Evolutionary conservation across 257 asterid genomes (phyloP), one percentile per base, ranked within the genome.

Genomic region (Petrea volubilis): DNA sequence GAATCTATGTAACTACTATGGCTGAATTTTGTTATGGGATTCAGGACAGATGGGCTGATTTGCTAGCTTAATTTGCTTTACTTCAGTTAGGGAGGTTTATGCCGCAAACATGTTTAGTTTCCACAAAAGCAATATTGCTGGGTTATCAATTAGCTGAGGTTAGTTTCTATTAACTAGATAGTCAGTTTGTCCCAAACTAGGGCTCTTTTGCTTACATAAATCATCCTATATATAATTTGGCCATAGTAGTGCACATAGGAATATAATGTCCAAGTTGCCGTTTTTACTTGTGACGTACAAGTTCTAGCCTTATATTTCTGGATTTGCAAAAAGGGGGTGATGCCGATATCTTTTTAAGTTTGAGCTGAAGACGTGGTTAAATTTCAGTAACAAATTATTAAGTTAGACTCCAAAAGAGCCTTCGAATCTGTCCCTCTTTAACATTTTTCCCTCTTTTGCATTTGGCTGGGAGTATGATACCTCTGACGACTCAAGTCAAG

Each of bases 341-440:
- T 68, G 55, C 20, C 52, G 25, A 28, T 58, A 36, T 68, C 25
- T 67, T 13, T 43, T 64, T 7, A 18, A 67, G 38, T 21, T 71
- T 60, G 34, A 11, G 29, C 49, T 41, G 60, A 13, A 12, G 52
- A 47, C 5, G 3, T 44, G 57, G 33, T 58, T 51, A 17, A 31
- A 47, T 38, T 49, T 21, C 40, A 71, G 38, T 10, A 2, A n/a
- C 20, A 36, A 47, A 38, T 60, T 61, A 24, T 44, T 6, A 17
- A 71, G 53, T 24, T 17, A 38, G 64, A 49, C 21, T 43, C 17
- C 3, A 8, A 50, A 47, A 66, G 62, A 67, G n/a, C 51, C n/a
- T 23, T 57, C 18, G 28, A 36, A 18, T 8, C 38, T 62, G 59
- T 33, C 40, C 60, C 25, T 51, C 21, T 66, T n/a, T n/a, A n/a